Conservation (phyloP, 78 protist genomes). For the Mantamonas sphyraenae region DNA sequence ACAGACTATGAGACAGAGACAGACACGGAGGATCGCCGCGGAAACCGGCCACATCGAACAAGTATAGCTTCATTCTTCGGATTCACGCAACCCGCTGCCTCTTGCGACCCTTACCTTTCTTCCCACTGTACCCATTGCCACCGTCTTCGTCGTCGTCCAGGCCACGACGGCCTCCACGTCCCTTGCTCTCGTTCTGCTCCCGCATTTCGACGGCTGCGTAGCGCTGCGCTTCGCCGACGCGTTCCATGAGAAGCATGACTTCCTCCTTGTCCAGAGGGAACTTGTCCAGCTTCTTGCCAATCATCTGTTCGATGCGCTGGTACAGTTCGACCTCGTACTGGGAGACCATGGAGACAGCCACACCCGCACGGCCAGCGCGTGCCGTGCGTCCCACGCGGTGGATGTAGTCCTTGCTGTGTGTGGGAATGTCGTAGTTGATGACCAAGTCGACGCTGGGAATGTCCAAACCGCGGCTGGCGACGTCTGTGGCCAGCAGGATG, state of each 20-base stretch:
- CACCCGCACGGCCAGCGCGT: constrained; percentile 91
- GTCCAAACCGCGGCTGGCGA: constrained; percentile 92
- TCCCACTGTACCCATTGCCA: too few species aligned
- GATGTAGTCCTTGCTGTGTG: constrained; percentile 75
- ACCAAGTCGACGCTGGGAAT: constrained; percentile 90
- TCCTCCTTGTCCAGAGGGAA: constrained; percentile 50
- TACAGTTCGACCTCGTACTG: constrained; percentile 88
- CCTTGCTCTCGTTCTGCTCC: too few species aligned
- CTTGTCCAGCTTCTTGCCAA: constrained; percentile 58
- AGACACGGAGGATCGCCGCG: too few species aligned
- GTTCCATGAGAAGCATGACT: constrained; percentile 61
- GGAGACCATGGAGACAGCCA: constrained; percentile 82
- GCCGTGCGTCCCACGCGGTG: constrained; percentile 97
- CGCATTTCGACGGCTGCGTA: constrained; percentile 17
- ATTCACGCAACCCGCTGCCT: too few species aligned
- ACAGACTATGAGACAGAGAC: too few species aligned
- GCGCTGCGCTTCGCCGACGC: constrained; percentile 64
- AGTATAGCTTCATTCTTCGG: too few species aligned
- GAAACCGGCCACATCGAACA: too few species aligned
- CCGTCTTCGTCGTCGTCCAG: too few species aligned
- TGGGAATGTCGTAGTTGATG: constrained; percentile 92
- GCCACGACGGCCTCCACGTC: too few species aligned
- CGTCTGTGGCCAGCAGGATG: constrained; percentile 84
- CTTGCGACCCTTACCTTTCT: too few species aligned
- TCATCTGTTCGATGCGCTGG: constrained; percentile 80